Conservation (phyloP, 139 green algal genomes). For the Chlamydomonas sp. region DNA sequence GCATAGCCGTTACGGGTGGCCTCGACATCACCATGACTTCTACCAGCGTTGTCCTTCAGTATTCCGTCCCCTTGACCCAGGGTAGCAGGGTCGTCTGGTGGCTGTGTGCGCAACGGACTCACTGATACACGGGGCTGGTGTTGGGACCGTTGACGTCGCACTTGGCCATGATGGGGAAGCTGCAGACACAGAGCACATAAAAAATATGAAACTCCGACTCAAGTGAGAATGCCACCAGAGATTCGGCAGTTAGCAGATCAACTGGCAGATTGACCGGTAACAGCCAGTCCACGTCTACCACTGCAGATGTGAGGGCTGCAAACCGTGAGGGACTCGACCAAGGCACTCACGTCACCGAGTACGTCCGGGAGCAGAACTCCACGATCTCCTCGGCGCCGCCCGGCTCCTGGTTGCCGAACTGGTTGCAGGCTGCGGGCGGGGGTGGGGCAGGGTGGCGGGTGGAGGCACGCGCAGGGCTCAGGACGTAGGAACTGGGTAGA, state of each 20-base stretch:
- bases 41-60: no score
- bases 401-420: conserved; percentile 86
- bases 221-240: no score
- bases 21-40: no score
- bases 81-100: no score
- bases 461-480: not conserved
- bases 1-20: no score
- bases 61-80: no score
- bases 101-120: not conserved
- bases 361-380: conserved; percentile 60
- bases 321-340: no score
- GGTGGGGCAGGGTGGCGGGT: not conserved
- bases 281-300: no score
- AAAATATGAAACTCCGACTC: no score
- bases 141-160: conserved; percentile 77
- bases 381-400: conserved; percentile 67
- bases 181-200: not conserved
- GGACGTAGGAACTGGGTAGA: not conserved
- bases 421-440: conserved; percentile 65
- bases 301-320: no score
- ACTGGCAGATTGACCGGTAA: no score
- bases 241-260: no score
- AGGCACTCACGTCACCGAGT: conserved; percentile 9
- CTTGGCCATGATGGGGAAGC: conserved; percentile 76
- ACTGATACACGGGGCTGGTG: conserved; percentile 67